A percentile compares a stretch with the other conserved stretches of the same genome.
Conservation (phyloP, 306 rosid genomes). For the Neltuma alba region DNA sequence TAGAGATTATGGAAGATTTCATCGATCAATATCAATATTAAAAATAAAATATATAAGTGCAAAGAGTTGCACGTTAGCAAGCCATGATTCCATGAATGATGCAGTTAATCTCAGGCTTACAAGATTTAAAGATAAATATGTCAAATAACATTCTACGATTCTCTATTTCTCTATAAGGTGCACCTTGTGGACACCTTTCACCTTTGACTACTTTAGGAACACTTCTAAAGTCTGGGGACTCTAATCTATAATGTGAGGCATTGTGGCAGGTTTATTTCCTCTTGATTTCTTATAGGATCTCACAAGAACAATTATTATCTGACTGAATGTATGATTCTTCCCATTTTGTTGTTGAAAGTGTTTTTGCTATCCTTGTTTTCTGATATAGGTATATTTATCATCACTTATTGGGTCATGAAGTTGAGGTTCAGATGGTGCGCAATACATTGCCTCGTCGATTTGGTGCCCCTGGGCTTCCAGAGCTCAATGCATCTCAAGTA, state of each 20-base stretch:
- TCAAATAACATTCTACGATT: too few species aligned
- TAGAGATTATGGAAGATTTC: too few species aligned
- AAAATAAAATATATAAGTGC: too few species aligned
- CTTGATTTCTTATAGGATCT: constrained; percentile 26
- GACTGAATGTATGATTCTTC: neutral
- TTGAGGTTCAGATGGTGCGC: constrained; percentile 99
- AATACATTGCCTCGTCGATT: constrained; percentile 96
- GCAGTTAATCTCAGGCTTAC: too few species aligned
- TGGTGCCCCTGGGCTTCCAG: constrained; percentile 99
- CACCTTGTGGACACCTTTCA: neutral
- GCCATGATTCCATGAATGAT: too few species aligned
- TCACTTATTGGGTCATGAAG: constrained; percentile 97
- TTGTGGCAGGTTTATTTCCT: constrained; percentile 23
- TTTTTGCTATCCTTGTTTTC: constrained; percentile 7
- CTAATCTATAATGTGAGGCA: neutral
- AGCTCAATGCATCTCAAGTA: constrained; percentile 99
- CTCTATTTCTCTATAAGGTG: neutral
- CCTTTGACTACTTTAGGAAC: neutral
- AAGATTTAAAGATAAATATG: too few species aligned
- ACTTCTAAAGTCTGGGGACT: constrained; percentile 1
- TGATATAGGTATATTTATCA: constrained; percentile 86
- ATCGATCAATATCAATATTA: too few species aligned
- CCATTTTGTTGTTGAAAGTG: constrained; percentile 5
- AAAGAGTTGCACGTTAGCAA: too few species aligned
- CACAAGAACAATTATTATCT: neutral